Conservation (phyloP, 2,329 filamentous ascomycete genomes). For the Fusarium hostae region DNA sequence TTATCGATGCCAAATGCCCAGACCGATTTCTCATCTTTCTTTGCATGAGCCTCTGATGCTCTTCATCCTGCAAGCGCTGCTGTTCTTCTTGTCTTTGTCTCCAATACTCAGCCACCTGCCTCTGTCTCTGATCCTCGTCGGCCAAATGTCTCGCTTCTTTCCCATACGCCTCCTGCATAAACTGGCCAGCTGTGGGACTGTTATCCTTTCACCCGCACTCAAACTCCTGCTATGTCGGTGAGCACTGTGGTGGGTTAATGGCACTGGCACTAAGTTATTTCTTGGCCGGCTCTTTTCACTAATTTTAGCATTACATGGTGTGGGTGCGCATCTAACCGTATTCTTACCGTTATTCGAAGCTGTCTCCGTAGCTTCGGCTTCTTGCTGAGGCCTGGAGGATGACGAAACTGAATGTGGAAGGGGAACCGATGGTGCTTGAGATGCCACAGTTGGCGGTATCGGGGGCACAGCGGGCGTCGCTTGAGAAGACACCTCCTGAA, state of each 20-base stretch:
- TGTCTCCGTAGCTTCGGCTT: not conserved
- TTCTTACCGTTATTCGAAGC: constrained; percentile 7
- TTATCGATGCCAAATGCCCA: not conserved
- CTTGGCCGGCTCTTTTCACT: not conserved
- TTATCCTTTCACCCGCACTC: not conserved
- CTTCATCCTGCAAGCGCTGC: not conserved
- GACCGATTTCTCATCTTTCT: not conserved
- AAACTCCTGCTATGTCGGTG: too few species aligned
- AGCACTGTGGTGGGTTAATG: not conserved
- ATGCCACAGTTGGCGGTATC: not conserved
- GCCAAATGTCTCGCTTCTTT: not conserved
- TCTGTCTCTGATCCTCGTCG: not conserved
- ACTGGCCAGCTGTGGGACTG: not conserved
- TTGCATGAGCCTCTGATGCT: not conserved
- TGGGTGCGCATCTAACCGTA: not conserved
- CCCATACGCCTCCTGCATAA: too few species aligned
- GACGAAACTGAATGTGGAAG: not conserved
- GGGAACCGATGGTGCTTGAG: not conserved
- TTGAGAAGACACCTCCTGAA: not conserved
- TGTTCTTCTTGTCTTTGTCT: not conserved
- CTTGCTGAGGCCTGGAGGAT: not conserved
- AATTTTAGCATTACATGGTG: not conserved
- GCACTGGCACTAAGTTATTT: not conserved
- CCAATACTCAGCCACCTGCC: not conserved
- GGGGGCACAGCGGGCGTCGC: not conserved